Evolutionary conservation across 2,329 filamentous ascomycete species (phyloP).

Genomic region (Xylariaceae sp.): DNA sequence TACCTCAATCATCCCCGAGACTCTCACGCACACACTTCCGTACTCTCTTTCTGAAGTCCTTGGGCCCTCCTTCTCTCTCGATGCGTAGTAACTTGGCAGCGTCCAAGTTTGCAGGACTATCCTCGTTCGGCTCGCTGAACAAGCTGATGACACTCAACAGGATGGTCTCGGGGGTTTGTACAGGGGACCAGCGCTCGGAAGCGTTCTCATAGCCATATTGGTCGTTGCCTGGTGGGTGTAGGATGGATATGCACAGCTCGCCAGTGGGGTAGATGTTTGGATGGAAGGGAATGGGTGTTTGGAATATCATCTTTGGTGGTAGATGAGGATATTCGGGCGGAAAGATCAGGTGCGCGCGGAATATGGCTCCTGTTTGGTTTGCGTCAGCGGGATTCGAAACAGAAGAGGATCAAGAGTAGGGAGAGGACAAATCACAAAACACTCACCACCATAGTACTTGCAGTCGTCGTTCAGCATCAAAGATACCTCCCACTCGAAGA

Average conservation of each 20-base stretch:
- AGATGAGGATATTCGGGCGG: conserved; percentile 81
- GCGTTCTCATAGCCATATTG: conserved; percentile 90
- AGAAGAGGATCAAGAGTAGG: not conserved
- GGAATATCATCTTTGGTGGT: conserved; percentile 86
- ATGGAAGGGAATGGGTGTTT: conserved; percentile 81
- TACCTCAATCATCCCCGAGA: conserved; percentile 63
- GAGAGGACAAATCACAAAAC: not conserved
- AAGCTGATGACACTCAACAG: conserved; percentile 89
- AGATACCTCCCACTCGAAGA: conserved; percentile 99
- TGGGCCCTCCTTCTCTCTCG: conserved; percentile 58
- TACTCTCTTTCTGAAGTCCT: conserved; percentile 76
- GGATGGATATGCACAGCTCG: conserved; percentile 92
- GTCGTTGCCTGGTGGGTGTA: conserved; percentile 93
- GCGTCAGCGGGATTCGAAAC: not conserved
- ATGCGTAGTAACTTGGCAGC: conserved; percentile 86
- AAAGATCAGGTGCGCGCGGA: conserved; percentile 80
- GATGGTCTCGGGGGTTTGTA: conserved; percentile 94
- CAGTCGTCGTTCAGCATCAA: conserved; percentile 96
- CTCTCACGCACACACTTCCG: conserved; percentile 79
- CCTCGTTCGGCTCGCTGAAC: conserved; percentile 88
- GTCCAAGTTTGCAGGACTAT: conserved; percentile 93
- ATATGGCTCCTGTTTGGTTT: conserved; percentile 73
- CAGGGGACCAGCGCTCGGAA: conserved; percentile 87
- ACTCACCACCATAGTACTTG: conserved; percentile 85
- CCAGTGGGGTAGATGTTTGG: conserved; percentile 90